A percentile compares a stretch with the other conserved stretches of the same genome.
phyloP scores from a whole-genome alignment of 768 basidiomycete genomes.

The Glaciozyma antarctica region DNA sequence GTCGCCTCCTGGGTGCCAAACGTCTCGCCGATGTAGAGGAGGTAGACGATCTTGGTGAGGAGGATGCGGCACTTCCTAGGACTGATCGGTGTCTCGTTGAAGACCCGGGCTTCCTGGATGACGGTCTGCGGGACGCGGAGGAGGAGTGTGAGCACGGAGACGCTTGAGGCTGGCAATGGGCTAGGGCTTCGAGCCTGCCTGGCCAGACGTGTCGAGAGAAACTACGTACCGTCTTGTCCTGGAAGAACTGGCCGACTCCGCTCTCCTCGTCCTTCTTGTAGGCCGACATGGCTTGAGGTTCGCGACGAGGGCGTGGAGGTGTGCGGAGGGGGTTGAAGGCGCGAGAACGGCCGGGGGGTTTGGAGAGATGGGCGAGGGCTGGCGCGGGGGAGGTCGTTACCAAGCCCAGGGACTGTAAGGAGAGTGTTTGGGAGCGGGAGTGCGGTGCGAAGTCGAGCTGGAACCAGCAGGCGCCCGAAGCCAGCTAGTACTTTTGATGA shows the following conservation, averaged over 20 bases:
- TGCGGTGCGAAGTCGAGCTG: too few species aligned
- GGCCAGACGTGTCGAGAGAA: conserved; percentile 8
- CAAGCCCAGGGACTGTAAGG: too few species aligned
- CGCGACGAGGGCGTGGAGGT: too few species aligned
- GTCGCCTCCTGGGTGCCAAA: conserved; percentile 94
- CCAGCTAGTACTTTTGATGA: too few species aligned
- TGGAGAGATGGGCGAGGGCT: too few species aligned
- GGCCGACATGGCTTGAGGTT: conserved; percentile 46
- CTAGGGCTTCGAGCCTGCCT: not conserved
- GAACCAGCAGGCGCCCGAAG: too few species aligned
- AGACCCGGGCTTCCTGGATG: conserved; percentile 94
- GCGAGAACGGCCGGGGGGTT: too few species aligned
- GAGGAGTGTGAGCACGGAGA: not conserved
- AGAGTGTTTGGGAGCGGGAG: too few species aligned
- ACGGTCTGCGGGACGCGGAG: conserved; percentile 48
- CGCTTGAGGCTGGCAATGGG: not conserved
- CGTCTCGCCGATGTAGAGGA: conserved; percentile 90
- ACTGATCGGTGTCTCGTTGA: conserved; percentile 98
- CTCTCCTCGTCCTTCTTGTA: conserved; percentile 97
- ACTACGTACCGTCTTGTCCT: conserved; percentile 30
- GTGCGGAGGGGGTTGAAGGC: too few species aligned
- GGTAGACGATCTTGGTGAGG: conserved; percentile 89
- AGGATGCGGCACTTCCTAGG: conserved; percentile 93
- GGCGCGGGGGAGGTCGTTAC: too few species aligned
- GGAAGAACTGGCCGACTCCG: conserved; percentile 73